Base-by-base conservation (phyloP, 306 rosid genomes). In the Sphenostylis stenocarpa region DNA sequence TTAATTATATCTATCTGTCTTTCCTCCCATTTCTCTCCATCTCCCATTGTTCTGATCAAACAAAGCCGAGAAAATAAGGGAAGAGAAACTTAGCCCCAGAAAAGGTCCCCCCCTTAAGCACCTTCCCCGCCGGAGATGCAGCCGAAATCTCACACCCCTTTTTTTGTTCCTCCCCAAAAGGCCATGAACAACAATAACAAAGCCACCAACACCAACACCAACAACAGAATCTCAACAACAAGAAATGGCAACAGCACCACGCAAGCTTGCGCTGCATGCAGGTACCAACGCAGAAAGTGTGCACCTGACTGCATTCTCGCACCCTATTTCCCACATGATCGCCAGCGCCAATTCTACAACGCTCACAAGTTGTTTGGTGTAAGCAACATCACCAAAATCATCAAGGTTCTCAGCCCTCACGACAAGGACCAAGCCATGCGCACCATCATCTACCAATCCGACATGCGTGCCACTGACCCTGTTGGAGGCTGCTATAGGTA, bases 211-310 rank as follows among this genome's bases (percentile, higher is more conserved):
- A 31, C 7, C 70, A 76, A 33, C 72, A 74, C 36, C 36, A 77
- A 45, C 77, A 73, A 79, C 70, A 88, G 75, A 16, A 19, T 49
- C 48, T 48, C 58, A 10, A 1, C 49, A 51, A 29, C 61, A 67
- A 78, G 85, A 66, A 76, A 67, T 67, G 88, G 85, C 11, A 83
- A 74, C 88, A 85, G 70, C 78, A 91, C 89, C 55, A 56, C 90
- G 51, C 97, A 95, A 70, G 99, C 99, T 38, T 95, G 99, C 47
- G 99, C 97, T 36, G 94, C 97, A 0, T 95, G 99, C 39, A 92
- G 89, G n/a, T 89, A 90, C 88, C 99, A 88, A 60, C 97, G 97
- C 15, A 83, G 92, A 20, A 92, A 92, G 79, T 95, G 99, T 65
- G 92, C 97, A 0, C 86, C 99, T 0, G 97, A 95, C 48, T 95